A percentile compares a stretch with the other conserved stretches of the same genome.
These are phyloP conservation scores for Diacronema lutheri DNA, from an alignment of 78 protist species.

Conservation along the genomic window DNA sequence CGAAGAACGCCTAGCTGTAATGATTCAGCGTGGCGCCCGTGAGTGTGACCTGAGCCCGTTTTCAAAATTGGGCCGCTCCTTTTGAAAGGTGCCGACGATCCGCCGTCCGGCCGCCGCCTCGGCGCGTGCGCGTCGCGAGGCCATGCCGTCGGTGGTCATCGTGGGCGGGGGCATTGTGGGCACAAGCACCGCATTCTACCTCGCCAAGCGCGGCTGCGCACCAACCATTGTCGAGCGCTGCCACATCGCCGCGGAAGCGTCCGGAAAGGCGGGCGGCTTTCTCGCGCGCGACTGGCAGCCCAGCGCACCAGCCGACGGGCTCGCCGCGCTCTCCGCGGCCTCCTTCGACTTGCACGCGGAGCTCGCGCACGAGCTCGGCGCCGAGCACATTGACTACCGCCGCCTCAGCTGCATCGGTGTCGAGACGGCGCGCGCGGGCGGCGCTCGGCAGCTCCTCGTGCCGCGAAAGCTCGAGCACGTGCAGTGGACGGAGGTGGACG, in stretches of 20 bases:
- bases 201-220: background rate
- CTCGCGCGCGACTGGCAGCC: slow-evolving; percentile 47
- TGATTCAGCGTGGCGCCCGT: too few species aligned
- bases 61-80: too few species aligned
- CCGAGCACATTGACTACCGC: slow-evolving; percentile 15
- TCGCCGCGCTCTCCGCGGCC: background rate
- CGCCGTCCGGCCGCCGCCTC: too few species aligned
- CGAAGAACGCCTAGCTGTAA: too few species aligned
- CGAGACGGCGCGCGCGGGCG: background rate
- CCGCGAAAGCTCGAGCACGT: background rate
- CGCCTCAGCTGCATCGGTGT: background rate
- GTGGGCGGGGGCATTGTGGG: slow-evolving; percentile 2
- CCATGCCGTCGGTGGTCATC: background rate
- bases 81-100: too few species aligned
- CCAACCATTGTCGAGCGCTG: background rate
- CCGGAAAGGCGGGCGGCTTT: slow-evolving; percentile 55
- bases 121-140: too few species aligned
- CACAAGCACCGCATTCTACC: background rate
- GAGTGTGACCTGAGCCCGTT: too few species aligned
- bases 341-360: slow-evolving; percentile 28
- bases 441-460: background rate
- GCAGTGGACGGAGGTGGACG: slow-evolving; percentile 3
- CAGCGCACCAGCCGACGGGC: background rate
- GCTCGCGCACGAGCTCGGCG: background rate
- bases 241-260: slow-evolving; percentile 17